Base-by-base conservation (phyloP, 495 filamentous ascomycete genomes). In the Neurospora discreta region DNA sequence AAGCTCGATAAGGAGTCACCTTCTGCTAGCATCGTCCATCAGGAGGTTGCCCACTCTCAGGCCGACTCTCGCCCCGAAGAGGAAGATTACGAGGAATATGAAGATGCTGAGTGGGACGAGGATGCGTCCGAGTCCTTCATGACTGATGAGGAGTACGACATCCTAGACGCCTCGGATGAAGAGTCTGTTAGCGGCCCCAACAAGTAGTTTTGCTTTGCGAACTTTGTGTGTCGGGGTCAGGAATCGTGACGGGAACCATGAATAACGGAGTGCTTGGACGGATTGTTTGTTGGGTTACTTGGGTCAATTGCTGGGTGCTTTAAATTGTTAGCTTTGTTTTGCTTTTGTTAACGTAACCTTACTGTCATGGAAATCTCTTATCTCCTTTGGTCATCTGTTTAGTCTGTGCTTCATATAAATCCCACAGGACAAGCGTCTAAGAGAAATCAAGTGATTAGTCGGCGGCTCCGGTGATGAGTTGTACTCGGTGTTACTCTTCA, bases 141-240 rank as follows among this genome's bases (percentile, higher is more conserved):
- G 81, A 98, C 96, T 15, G 95, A 99, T 75, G 95, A 98, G 76
- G 95, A 99, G 83, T 99, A 97, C 76, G 95, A 99, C 74, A 91
- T 98, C 73, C 90, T 98, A 38, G 93, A 97, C 83, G 96, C 94
- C 30, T 96, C 92, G 72, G 96, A 98, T 73, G 94, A 97, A 77
- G 95, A 99, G 79, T 91, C 87, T 72, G 78, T 90, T 71, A 65
- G 23, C 23, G 13, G 23, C 52, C 13, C 52, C 52, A 65, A 26
- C 26, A 65, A 65, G 52, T 65, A 65, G 15, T 58, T 26, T 23
- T 26, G 52, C 52, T 65, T 69, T 69, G 69, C 40, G 69, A 11
- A 65, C 23, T 7, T n/a, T 60, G 39, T 1, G 26, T 13, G 41
- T 13, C 15, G 67, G 69, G 43, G 44, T 69, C 33, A 71, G 67